phyloP scores from a whole-genome alignment of 345 rosid species.

The Linum trigynum region DNA sequence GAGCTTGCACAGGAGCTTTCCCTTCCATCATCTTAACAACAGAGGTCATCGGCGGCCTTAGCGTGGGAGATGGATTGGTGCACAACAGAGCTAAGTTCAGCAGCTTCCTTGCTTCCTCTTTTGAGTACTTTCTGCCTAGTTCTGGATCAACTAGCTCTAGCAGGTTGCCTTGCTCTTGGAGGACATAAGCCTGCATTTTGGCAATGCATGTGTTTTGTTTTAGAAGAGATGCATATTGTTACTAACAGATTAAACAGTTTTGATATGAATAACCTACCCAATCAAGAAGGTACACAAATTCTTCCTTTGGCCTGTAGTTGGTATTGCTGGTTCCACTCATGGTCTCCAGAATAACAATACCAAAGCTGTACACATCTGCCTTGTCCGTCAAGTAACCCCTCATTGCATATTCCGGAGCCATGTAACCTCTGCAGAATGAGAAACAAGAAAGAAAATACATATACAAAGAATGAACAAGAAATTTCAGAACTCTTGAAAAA shows the following conservation, averaged over 20 bases:
- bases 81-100: constrained; percentile 66
- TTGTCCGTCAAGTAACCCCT: constrained; percentile 95
- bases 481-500: too few species aligned
- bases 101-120: constrained; percentile 57
- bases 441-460: neutral
- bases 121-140: constrained; percentile 47
- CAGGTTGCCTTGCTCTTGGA: constrained; percentile 88
- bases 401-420: constrained; percentile 99
- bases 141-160: constrained; percentile 68
- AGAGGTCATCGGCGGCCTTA: constrained; percentile 82
- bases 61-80: constrained; percentile 84
- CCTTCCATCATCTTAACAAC: constrained; percentile 82
- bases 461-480: neutral
- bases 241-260: neutral
- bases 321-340: constrained; percentile 95
- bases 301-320: constrained; percentile 89
- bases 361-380: constrained; percentile 88
- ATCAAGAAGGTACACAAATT: constrained; percentile 90
- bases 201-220: neutral
- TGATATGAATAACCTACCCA: constrained; percentile 39
- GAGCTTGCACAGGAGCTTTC: constrained; percentile 57
- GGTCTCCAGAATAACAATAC: constrained; percentile 68
- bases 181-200: constrained; percentile 59
- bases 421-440: constrained; percentile 56
- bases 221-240: neutral